A percentile compares a stretch with the other conserved stretches of the same genome.
Conservation (phyloP, 345 rosid species). For the Populus alba region DNA sequence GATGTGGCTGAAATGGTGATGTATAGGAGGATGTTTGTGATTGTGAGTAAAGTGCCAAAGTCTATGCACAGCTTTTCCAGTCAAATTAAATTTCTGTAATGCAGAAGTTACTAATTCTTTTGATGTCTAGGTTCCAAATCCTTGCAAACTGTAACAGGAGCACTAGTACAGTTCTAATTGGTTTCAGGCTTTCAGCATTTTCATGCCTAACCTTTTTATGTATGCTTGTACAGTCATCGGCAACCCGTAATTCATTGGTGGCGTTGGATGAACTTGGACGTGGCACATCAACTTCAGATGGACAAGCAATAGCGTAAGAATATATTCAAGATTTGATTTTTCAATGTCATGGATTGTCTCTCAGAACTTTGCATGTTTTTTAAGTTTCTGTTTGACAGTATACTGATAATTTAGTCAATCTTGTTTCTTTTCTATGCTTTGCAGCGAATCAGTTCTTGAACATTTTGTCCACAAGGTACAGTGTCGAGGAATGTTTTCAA, state of each 20-base stretch:
- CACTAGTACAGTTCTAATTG: background rate
- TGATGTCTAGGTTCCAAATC: background rate
- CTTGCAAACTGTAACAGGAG: background rate
- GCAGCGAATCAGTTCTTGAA: constrained; percentile 87
- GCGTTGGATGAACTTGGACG: constrained; percentile 95
- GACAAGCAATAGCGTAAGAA: constrained; percentile 98
- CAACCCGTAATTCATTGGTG: constrained; percentile 76
- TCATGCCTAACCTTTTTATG: background rate
- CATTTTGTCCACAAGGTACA: constrained; percentile 73
- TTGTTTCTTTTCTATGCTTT: constrained; percentile 2
- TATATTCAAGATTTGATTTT: background rate
- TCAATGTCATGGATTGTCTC: background rate
- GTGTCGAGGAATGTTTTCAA: constrained; percentile 92
- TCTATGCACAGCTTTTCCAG: background rate
- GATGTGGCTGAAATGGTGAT: background rate
- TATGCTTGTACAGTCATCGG: constrained; percentile 56
- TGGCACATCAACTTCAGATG: constrained; percentile 98
- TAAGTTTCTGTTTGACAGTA: background rate
- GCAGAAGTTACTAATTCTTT: background rate
- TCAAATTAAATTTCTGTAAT: background rate
- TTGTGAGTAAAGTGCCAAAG: background rate
- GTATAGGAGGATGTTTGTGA: background rate
- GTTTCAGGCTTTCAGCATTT: background rate
- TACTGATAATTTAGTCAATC: background rate
- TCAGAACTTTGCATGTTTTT: background rate